Conservation (phyloP, 2,329 filamentous ascomycete species). For the Cadophora luteo-olivacea region DNA sequence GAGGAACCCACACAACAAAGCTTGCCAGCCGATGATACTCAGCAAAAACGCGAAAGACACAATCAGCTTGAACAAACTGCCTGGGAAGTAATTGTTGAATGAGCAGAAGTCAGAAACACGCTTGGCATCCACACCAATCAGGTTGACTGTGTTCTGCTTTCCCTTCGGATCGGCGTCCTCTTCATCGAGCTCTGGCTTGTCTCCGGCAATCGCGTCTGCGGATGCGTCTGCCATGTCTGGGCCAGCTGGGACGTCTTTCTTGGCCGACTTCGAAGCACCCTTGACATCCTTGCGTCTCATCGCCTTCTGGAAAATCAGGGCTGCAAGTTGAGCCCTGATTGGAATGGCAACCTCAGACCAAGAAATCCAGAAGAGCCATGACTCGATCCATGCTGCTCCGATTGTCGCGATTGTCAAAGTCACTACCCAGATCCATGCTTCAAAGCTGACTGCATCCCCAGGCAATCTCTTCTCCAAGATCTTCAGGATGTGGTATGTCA, state of each 20-base stretch:
- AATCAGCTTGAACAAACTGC: slow-evolving; percentile 66
- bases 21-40: slow-evolving; percentile 74
- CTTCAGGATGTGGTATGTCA: slow-evolving; percentile 69
- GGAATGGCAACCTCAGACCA: slow-evolving; percentile 69
- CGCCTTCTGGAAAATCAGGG: slow-evolving; percentile 78
- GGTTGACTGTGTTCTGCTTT: slow-evolving; percentile 75
- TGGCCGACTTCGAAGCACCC: slow-evolving; percentile 56
- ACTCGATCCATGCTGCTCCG: slow-evolving; percentile 61
- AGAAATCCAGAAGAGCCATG: slow-evolving; percentile 71
- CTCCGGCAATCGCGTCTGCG: slow-evolving; percentile 38
- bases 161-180: slow-evolving; percentile 60
- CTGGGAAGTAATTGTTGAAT: slow-evolving; percentile 70
- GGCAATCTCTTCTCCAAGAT: slow-evolving; percentile 63
- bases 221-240: slow-evolving; percentile 41
- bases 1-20: slow-evolving; percentile 68
- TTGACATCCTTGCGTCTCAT: slow-evolving; percentile 81
- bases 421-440: slow-evolving; percentile 73
- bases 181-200: slow-evolving; percentile 46
- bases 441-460: slow-evolving; percentile 53
- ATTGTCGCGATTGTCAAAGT: slow-evolving; percentile 67
- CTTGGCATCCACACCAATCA: slow-evolving; percentile 77
- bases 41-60: slow-evolving; percentile 71
- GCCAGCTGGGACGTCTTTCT: slow-evolving; percentile 39
- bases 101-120: slow-evolving; percentile 73
- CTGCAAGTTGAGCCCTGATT: slow-evolving; percentile 71